Conservation (phyloP, 441 rosid species). For the Croton laevigatus region DNA sequence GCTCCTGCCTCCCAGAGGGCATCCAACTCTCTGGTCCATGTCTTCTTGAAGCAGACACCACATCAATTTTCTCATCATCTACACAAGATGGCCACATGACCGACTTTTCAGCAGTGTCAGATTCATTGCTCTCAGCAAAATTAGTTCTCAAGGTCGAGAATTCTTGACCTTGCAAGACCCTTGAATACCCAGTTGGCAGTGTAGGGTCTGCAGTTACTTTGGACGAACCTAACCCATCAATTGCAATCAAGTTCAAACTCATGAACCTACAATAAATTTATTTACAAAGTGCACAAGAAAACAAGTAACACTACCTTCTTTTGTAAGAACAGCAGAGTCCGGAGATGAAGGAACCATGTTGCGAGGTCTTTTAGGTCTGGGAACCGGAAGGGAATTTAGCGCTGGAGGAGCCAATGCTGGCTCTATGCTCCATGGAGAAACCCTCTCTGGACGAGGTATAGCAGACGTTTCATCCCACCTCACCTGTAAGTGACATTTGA, state of each 20-base stretch:
- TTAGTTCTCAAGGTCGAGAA: constrained; percentile 69
- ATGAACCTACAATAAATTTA: neutral
- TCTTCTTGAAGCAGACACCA: constrained; percentile 54
- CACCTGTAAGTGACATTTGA: constrained; percentile 45
- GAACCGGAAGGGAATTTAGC: constrained; percentile 68
- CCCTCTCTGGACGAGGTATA: constrained; percentile 85
- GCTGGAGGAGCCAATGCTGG: constrained; percentile 91
- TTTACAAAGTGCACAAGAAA: neutral
- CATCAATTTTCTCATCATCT: constrained; percentile 62
- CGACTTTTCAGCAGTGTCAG: constrained; percentile 59
- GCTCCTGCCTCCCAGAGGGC: constrained; percentile 54
- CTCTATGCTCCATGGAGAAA: constrained; percentile 97
- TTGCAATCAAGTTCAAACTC: constrained; percentile 9
- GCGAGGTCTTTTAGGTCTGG: constrained; percentile 82
- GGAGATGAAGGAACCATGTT: constrained; percentile 60
- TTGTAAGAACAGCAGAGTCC: constrained; percentile 64
- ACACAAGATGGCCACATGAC: constrained; percentile 53
- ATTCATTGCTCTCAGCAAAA: constrained; percentile 57
- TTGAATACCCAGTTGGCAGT: constrained; percentile 60
- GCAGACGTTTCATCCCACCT: constrained; percentile 94
- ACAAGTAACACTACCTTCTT: constrained; percentile 55
- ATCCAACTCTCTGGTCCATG: constrained; percentile 58
- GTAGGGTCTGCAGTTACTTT: constrained; percentile 65
- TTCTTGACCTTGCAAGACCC: constrained; percentile 99
- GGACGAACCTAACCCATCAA: constrained; percentile 47